Evolutionary conservation across 805 yeast species (phyloP).

Genomic region (Zygoascus bituminiphila): DNA sequence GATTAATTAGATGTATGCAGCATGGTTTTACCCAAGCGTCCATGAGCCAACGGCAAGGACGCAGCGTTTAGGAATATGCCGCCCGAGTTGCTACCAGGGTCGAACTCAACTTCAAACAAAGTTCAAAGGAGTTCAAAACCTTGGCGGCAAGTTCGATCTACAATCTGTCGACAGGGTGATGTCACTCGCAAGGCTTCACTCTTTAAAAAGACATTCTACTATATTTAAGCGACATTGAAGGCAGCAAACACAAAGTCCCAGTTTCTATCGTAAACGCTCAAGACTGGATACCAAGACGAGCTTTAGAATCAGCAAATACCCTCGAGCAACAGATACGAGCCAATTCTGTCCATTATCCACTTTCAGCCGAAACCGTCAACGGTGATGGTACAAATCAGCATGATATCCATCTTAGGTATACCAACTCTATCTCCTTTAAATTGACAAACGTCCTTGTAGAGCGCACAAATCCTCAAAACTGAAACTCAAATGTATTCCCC

Average conservation of each 20-base stretch:
- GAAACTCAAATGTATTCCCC: neutral
- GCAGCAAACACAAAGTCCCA: neutral
- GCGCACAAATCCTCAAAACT: neutral
- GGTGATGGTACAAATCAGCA: neutral
- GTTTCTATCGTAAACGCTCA: neutral
- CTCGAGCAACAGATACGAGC: neutral
- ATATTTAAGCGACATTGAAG: neutral
- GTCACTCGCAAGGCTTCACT: constrained; percentile 30
- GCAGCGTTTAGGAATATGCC: constrained; percentile 99
- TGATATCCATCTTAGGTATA: neutral
- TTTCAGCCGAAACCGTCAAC: neutral
- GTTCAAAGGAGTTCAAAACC: constrained; percentile 29
- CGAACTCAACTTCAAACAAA: constrained; percentile 57
- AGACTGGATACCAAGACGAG: neutral
- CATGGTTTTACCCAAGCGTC: constrained; percentile 99
- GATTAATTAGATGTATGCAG: constrained; percentile 83
- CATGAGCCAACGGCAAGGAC: constrained; percentile 82
- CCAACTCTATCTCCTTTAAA: neutral
- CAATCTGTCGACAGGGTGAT: constrained; percentile 93
- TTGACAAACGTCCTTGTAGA: neutral
- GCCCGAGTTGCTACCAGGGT: constrained; percentile 35
- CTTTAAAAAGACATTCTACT: neutral
- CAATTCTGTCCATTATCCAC: neutral
- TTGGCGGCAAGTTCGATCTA: constrained; percentile 51
- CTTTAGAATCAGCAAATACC: neutral